Conservation (phyloP, 345 rosid genomes). For the Eucalyptus cloeziana region DNA sequence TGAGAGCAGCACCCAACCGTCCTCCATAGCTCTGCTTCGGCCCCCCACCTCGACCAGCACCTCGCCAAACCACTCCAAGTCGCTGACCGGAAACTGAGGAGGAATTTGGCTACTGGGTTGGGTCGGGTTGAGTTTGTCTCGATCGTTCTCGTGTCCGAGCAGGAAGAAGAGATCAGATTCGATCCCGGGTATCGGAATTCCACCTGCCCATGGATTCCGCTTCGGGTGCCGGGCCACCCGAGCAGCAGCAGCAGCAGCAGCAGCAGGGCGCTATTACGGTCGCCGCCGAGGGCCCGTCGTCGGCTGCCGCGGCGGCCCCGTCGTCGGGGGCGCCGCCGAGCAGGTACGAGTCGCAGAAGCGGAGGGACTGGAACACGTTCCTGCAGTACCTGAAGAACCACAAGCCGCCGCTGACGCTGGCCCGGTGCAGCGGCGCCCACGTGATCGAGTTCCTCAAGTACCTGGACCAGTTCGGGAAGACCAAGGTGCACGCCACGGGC, state of each 20-base stretch:
- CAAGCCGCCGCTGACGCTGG: conserved; percentile 3
- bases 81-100: not conserved
- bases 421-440: conserved; percentile 8
- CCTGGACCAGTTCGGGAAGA: conserved; percentile 8
- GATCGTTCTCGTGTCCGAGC: not conserved
- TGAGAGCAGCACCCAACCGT: not conserved
- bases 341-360: conserved; percentile 5
- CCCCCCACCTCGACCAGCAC: not conserved
- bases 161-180: not conserved
- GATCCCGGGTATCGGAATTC: not conserved
- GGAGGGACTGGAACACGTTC: conserved; percentile 6
- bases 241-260: not conserved
- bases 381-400: conserved; percentile 4
- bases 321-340: not conserved
- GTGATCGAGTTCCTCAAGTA: conserved; percentile 7
- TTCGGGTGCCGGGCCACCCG: not conserved
- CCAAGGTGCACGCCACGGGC: not conserved
- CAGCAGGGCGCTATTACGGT: not conserved
- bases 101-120: not conserved
- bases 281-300: not conserved
- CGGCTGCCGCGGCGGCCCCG: not conserved
- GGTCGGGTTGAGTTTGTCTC: not conserved
- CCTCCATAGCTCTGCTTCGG: not conserved
- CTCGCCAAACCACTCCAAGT: not conserved
- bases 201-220: not conserved